phyloP scores from a whole-genome alignment of 345 rosid genomes.

The Salix brachista region DNA sequence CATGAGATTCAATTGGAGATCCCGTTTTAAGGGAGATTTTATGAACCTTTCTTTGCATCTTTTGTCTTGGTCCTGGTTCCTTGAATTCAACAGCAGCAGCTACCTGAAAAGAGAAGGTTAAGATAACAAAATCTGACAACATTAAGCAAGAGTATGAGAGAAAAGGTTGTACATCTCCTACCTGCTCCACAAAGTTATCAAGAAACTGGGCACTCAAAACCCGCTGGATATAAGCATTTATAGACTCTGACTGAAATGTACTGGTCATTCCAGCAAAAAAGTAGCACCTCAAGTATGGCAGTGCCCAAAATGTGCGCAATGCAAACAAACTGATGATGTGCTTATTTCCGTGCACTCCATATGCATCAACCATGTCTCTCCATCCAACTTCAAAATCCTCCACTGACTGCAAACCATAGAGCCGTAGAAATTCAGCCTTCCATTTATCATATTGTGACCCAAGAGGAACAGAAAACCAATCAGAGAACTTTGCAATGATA shows the following conservation, averaged over 20 bases:
- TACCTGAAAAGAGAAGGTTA: conserved; percentile 28
- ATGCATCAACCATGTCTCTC: conserved; percentile 43
- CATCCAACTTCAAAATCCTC: conserved; percentile 52
- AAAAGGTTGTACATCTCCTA: background rate
- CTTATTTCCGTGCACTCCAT: conserved; percentile 48
- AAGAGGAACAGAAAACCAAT: conserved; percentile 47
- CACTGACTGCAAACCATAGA: conserved; percentile 31
- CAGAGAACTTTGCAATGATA: conserved; percentile 45
- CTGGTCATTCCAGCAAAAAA: conserved; percentile 49
- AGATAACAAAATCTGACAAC: background rate
- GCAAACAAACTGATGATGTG: conserved; percentile 49
- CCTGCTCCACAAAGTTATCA: conserved; percentile 46
- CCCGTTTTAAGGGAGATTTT: conserved; percentile 45
- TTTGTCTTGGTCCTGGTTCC: conserved; percentile 39
- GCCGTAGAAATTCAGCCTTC: conserved; percentile 47
- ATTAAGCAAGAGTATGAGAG: background rate
- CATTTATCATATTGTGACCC: conserved; percentile 48
- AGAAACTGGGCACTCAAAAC: conserved; percentile 40
- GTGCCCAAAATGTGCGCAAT: conserved; percentile 48
- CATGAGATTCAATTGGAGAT: conserved; percentile 64
- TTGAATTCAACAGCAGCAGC: conserved; percentile 36
- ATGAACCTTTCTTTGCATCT: conserved; percentile 34
- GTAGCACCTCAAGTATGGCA: conserved; percentile 48
- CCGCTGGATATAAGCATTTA: conserved; percentile 38
- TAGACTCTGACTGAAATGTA: conserved; percentile 34